phyloP scores from a whole-genome alignment of 23 red algal genomes.

The Gracilariopsis chorda region DNA sequence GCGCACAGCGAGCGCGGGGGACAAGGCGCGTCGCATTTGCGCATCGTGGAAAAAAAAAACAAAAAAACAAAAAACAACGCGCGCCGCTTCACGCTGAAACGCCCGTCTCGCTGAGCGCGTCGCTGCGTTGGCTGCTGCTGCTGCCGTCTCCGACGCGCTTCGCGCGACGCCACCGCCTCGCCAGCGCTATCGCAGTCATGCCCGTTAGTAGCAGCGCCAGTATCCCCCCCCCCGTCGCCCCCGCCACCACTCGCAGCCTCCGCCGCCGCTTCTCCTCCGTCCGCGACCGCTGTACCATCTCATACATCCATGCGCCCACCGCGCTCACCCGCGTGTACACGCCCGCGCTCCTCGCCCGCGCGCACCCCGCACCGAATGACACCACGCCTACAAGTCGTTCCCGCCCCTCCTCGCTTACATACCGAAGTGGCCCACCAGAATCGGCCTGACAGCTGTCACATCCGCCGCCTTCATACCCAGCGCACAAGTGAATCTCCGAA shows the following conservation, averaged over 20 bases:
- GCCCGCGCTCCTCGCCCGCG: constrained; percentile 13
- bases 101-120: neutral
- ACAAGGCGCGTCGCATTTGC: too few relatives aligned
- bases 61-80: too few relatives aligned
- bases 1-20: too few relatives aligned
- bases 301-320: constrained; percentile 32
- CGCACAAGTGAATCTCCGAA: constrained; percentile 42
- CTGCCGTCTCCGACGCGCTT: neutral
- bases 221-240: neutral
- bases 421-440: constrained; percentile 44
- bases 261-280: neutral
- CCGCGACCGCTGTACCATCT: neutral
- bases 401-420: neutral
- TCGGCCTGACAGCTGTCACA: constrained; percentile 73
- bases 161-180: neutral
- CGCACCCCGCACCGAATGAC: constrained; percentile 61
- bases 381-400: constrained; percentile 43
- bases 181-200: neutral
- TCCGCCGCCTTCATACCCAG: constrained; percentile 38
- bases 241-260: neutral
- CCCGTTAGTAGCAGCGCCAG: neutral
- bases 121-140: neutral
- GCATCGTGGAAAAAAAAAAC: too few relatives aligned
- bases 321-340: constrained; percentile 65
- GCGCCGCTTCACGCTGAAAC: neutral